Evolutionary conservation across 1,284 basidiomycete species (phyloP), one percentile per base, ranked within the genome.

Genomic region (Boletellus deceptivus): DNA sequence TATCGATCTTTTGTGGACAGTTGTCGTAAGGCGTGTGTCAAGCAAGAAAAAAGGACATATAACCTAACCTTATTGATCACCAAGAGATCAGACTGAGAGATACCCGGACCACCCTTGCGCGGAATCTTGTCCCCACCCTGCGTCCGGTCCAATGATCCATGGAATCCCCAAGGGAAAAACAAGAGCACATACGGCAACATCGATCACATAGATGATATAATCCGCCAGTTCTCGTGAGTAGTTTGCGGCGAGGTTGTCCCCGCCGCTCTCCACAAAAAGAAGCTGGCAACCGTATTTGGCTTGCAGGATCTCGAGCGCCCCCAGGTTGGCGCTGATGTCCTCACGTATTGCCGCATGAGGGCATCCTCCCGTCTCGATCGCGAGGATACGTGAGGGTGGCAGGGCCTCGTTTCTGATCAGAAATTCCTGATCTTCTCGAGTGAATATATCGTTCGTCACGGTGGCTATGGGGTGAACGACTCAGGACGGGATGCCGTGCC

Each of bases 51-150:
- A 47, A 46, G 33, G 20, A 29, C n/a, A 48, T 7, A 52, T 36
- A 17, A 27, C 4, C 71, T 53, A 42, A 87, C 93, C 79, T 98
- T 98, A 78, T 99, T 99, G 63, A 99, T 84, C 24, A 99, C 85
- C 45, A 99, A 75, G 31, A 99, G 76, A 73, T 99, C 96, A 3
- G 93, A 95, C 67, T 96, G 90, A 2, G 92, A 93, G 60, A 98
- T 96, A 13, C 96, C 96, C 2, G 96, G 96, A 1, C 96, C 96
- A 6, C 97, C 96, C 75, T 99, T 99, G 29, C 96, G 79, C 10
- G 96, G 96, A 56, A 99, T 96, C 73, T 99, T 99, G 74, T 99
- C 97, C 0, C 96, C 96, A 24, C 96, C 96, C 75, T 89, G 56
- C 22, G 29, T 49, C 25, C 10, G 16, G 49, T 55, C 46, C 61